A percentile compares a stretch with the other conserved stretches of the same genome.
These are phyloP conservation scores for Lodderomyces elongisporus DNA, from an alignment of 1,139 yeast species.

Conservation along the genomic window DNA sequence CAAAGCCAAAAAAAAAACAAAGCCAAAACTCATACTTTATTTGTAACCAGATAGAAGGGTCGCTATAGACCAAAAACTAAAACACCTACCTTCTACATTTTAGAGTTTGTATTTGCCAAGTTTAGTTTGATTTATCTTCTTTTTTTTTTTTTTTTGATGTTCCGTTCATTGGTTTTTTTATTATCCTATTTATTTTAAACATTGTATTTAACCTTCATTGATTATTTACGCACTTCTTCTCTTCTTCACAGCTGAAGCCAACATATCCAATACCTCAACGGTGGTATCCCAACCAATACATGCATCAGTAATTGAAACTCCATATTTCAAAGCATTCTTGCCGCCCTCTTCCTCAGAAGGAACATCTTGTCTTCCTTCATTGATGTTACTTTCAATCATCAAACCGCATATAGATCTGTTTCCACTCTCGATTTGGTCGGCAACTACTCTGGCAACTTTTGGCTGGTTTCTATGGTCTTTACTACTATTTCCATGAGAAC, in stretches of 20 bases:
- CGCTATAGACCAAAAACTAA: too few relatives aligned
- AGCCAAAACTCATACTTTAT: too few relatives aligned
- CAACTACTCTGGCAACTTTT: slow-evolving; percentile 71
- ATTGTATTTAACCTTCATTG: too few relatives aligned
- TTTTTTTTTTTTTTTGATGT: too few relatives aligned
- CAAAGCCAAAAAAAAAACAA: too few relatives aligned
- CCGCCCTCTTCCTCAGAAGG: slow-evolving; percentile 52
- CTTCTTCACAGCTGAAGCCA: slow-evolving; percentile 74
- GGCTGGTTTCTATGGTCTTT: slow-evolving; percentile 96
- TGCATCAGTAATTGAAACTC: slow-evolving; percentile 95
- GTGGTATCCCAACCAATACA: slow-evolving; percentile 94
- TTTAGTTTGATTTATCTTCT: too few relatives aligned
- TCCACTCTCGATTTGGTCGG: slow-evolving; percentile 77
- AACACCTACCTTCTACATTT: too few relatives aligned
- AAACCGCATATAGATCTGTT: slow-evolving; percentile 81
- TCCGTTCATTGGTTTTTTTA: neutral
- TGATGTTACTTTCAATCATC: slow-evolving; percentile 91
- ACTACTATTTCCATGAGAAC: slow-evolving; percentile 94
- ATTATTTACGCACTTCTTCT: slow-evolving; percentile 50
- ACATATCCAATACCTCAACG: slow-evolving; percentile 67
- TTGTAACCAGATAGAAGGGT: too few relatives aligned
- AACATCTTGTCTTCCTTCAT: slow-evolving; percentile 88
- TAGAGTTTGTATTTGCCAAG: too few relatives aligned
- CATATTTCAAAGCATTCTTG: slow-evolving; percentile 75
- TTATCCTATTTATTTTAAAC: neutral